Evolutionary conservation across 2,329 filamentous ascomycete genomes (phyloP).

Genomic region (Calonectria crousiana): DNA sequence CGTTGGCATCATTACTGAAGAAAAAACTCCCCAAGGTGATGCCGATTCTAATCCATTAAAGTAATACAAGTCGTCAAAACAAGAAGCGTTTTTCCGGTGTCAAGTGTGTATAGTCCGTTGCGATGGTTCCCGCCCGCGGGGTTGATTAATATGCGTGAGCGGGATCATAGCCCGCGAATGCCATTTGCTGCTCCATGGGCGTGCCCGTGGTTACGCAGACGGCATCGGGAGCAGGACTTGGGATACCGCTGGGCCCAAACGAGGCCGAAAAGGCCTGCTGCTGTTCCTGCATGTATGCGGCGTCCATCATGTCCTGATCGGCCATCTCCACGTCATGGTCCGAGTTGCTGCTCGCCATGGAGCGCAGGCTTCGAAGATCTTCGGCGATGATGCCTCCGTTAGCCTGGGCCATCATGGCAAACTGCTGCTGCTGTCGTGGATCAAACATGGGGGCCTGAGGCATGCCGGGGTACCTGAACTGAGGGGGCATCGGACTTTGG

Average conservation of each 20-base stretch:
- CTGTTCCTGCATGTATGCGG: constrained; percentile 38
- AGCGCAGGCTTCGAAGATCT: constrained; percentile 50
- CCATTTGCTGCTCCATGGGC: constrained; percentile 28
- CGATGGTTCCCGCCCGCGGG: not conserved
- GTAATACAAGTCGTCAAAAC: constrained; percentile 25
- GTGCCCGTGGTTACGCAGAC: constrained; percentile 37
- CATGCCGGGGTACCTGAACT: constrained; percentile 40
- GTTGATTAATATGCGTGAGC: constrained; percentile 25
- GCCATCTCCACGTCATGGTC: constrained; percentile 53
- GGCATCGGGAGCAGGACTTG: constrained; percentile 35
- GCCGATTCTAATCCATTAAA: constrained; percentile 27
- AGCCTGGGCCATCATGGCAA: constrained; percentile 45
- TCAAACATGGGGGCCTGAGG: constrained; percentile 43
- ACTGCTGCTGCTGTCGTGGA: constrained; percentile 46
- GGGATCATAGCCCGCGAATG: constrained; percentile 26
- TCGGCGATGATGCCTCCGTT: constrained; percentile 52
- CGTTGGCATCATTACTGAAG: not conserved
- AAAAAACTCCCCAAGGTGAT: not conserved
- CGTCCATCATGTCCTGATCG: constrained; percentile 49
- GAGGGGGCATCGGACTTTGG: constrained; percentile 36
- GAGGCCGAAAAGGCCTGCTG: constrained; percentile 36
- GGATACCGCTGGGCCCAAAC: constrained; percentile 39
- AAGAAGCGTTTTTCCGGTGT: constrained; percentile 6
- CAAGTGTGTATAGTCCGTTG: not conserved
- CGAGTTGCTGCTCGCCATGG: constrained; percentile 45